A percentile compares a stretch with the other conserved stretches of the same genome.
Evolutionary conservation across 768 basidiomycete species (phyloP).

Genomic region (Boletus subcaerulescens): DNA sequence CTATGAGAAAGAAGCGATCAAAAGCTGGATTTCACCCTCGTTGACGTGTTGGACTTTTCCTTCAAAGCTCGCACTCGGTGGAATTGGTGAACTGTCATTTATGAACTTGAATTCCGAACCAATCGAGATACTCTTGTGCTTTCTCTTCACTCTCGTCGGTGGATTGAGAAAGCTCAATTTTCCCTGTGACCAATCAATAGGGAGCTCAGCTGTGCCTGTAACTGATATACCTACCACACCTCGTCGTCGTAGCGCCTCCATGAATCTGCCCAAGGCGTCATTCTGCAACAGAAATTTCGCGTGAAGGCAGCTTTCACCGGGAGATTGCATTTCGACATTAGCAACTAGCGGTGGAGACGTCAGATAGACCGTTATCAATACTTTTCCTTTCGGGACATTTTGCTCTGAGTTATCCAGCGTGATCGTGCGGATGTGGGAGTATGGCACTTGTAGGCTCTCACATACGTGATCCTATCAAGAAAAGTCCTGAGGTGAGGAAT

Average conservation of each 20-base stretch:
- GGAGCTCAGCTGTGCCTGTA: neutral
- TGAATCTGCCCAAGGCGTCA: conserved; percentile 36
- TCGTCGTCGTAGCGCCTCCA: conserved; percentile 41
- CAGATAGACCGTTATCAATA: conserved; percentile 31
- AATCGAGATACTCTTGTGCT: conserved; percentile 24
- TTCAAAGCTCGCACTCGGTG: conserved; percentile 29
- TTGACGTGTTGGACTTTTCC: conserved; percentile 32
- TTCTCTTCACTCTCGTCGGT: conserved; percentile 9
- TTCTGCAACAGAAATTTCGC: conserved; percentile 40
- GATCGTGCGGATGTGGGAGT: conserved; percentile 30
- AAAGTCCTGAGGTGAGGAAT: conserved; percentile 4
- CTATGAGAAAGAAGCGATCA: neutral
- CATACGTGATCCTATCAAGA: conserved; percentile 42
- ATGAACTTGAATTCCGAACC: conserved; percentile 25
- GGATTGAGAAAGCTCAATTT: conserved; percentile 29
- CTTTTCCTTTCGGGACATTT: conserved; percentile 15
- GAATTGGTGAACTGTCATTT: conserved; percentile 19
- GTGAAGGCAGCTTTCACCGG: conserved; percentile 19
- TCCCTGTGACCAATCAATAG: conserved; percentile 21
- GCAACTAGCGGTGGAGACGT: conserved; percentile 40
- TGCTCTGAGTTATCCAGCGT: conserved; percentile 25
- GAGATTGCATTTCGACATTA: conserved; percentile 21
- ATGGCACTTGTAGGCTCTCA: conserved; percentile 51
- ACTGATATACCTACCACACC: conserved; percentile 40
- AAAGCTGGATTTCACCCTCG: conserved; percentile 17